Conservation (phyloP, 140 eudicot species). For the Ambrosia hybrid region DNA sequence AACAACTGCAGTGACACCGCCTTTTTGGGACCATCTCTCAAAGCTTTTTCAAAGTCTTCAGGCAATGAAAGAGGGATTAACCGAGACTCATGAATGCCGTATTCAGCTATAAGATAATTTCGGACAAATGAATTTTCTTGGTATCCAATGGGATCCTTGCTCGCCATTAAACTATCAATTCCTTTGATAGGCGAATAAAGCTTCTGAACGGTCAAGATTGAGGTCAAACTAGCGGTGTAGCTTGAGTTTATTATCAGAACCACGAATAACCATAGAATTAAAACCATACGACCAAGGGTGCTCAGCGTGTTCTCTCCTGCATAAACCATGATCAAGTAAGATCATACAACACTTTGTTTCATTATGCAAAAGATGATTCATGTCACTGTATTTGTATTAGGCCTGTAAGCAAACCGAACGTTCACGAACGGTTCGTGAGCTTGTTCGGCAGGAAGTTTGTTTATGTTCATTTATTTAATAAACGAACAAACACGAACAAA, state of each 20-base stretch:
- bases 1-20: conserved; percentile 81
- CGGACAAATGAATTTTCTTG: conserved; percentile 68
- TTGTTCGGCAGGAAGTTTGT: no score
- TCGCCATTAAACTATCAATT: conserved; percentile 52
- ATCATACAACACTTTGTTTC: background rate
- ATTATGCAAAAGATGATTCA: background rate
- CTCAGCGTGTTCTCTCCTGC: conserved; percentile 82
- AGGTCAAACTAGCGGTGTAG: conserved; percentile 85
- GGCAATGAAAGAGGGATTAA: conserved; percentile 58
- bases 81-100: conserved; percentile 51
- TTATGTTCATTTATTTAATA: no score
- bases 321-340: conserved; percentile 25
- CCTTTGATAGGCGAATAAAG: conserved; percentile 75
- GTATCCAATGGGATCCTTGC: conserved; percentile 68
- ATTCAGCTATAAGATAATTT: conserved; percentile 53
- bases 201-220: conserved; percentile 76
- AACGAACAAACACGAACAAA: no score
- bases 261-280: conserved; percentile 76
- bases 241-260: conserved; percentile 82
- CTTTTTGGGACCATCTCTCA: conserved; percentile 52
- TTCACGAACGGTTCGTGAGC: no score
- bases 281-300: conserved; percentile 67
- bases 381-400: background rate
- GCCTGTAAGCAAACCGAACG: no score
- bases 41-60: conserved; percentile 61